Evolutionary conservation across 371 early-diverging fungal species (phyloP), one percentile per base, ranked within the genome.

Genomic region (Mortierella sp.): DNA sequence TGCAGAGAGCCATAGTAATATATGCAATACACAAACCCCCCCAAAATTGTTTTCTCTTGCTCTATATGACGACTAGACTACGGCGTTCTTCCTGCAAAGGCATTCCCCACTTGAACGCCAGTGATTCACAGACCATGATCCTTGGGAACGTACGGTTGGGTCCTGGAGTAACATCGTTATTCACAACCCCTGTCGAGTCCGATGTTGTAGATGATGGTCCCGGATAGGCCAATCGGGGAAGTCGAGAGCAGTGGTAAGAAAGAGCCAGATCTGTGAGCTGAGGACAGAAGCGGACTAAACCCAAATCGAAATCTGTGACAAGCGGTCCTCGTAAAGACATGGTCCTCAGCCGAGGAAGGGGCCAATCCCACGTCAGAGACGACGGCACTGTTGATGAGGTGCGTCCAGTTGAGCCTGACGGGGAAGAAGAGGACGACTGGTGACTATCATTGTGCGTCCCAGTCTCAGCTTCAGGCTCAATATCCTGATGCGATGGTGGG

Each of bases 51-150:
- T 14, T 34, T 34, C 14, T 14, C 14, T 7, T 7, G 7, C 1
- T 34, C 39, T 68, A 61, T 3, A 60, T 37, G 12, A 68, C 34
- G 23, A 68, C 61, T 32, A 68, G 12, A n/a, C 69, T 61, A 17
- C 47, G 55, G 6, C 61, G 69, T 27, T 68, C 69, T 28, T 56
- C 60, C n/a, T 55, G 56, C 27, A 61, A n/a, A n/a, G 39, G 14
- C 56, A 68, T 56, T 0, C 69, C 69, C 69, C 69, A 68, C 47
- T 68, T 61, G 55, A 60, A 61, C 19, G 69, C 69, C 50, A 68
- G 26, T 1, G 69, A 60, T 9, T 68, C 69, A 28, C 69, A 68
- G 32, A 68, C 44, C 69, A 56, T 56, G 56, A 68, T 60, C 15
- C 47, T 48, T 6, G 69, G 69, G 50, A 60, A 68, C 5, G 34